Base-by-base conservation (phyloP, 306 rosid species). In the Styphnolobium japonicum region DNA sequence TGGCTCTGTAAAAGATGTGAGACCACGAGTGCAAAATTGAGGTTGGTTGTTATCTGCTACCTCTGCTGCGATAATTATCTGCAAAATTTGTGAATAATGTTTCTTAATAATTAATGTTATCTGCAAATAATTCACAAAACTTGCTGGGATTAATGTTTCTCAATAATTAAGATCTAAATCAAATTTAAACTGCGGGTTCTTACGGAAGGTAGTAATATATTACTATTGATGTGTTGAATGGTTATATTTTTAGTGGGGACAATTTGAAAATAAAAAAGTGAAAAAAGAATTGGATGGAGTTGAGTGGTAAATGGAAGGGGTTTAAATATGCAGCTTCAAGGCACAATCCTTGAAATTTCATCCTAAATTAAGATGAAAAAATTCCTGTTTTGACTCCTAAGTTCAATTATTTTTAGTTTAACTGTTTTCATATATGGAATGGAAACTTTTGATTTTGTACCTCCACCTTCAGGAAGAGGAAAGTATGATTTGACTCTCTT, bases 1-100 rank as follows among this genome's bases (percentile, higher is more conserved):
- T 93, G 97, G 97, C 96, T 96, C 25, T 91, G 96, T 85, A 93
- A 91, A 89, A 90, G 97, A 75, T 93, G 98, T 46, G 96, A 86
- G 86, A 90, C 98, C 82, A 93, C 93, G 92, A 91, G 90, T 63
- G 97, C 92, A 0, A 95, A 93, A 87, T 82, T 93, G 87, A 91
- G 98, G 99, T 75, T 36, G 97, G 78, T 46, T 70, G 16, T 10
- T 48, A 63, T 67, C 37, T 46, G 8, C 71, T 45, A 33, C 71
- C 25, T 16, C 43, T n/a, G n/a, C n/a, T n/a, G n/a, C n/a, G n/a
- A n/a, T n/a, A n/a, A n/a, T n/a, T n/a, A n/a, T n/a, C n/a, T n/a
- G n/a, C n/a, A n/a, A n/a, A n/a, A n/a, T n/a, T n/a, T n/a, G n/a
- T n/a, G n/a, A n/a, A n/a, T n/a, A n/a, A n/a, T n/a, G n/a, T n/a